Percentiles rank a stretch among this genome's conserved stretches.
Evolutionary conservation across 768 basidiomycete species (phyloP).

Genomic region (Lactarius hengduanensis): DNA sequence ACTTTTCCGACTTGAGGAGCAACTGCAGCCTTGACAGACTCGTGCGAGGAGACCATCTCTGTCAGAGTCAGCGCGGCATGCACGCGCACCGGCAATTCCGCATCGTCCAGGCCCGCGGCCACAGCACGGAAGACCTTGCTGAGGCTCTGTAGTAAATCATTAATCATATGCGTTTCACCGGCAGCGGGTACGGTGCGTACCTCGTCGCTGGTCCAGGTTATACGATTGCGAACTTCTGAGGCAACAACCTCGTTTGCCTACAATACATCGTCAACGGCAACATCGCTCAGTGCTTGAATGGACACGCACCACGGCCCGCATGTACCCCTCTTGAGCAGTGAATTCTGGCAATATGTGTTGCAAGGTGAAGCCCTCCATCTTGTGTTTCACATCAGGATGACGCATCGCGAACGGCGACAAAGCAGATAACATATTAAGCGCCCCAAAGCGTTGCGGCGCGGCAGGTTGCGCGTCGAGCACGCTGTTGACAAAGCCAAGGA

Average conservation of each 20-base stretch:
- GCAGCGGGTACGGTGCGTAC: conserved; percentile 38
- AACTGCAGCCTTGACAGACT: conserved; percentile 66
- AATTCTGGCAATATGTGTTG: conserved; percentile 77
- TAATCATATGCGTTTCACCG: background rate
- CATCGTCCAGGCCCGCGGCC: conserved; percentile 67
- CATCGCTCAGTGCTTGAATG: background rate
- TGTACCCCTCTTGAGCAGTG: conserved; percentile 59
- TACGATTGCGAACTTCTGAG: conserved; percentile 65
- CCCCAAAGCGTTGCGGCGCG: conserved; percentile 75
- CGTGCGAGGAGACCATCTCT: conserved; percentile 64
- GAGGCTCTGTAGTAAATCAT: conserved; percentile 48
- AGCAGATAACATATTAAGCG: conserved; percentile 76
- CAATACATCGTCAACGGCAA: background rate
- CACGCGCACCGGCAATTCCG: conserved; percentile 79
- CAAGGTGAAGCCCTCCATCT: conserved; percentile 75
- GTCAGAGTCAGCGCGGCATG: conserved; percentile 80
- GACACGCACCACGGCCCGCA: conserved; percentile 70
- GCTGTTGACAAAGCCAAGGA: conserved; percentile 73
- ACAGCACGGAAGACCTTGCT: conserved; percentile 63
- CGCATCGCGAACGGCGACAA: conserved; percentile 80
- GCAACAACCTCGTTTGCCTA: conserved; percentile 83
- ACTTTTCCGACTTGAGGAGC: conserved; percentile 81
- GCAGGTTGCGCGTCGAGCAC: conserved; percentile 65
- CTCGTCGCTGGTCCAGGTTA: conserved; percentile 64
- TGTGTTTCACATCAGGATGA: conserved; percentile 73